Evolutionary conservation across 2,329 filamentous ascomycete genomes (phyloP), one percentile per base, ranked within the genome.

Genomic region (Microdochium bolleyi): DNA sequence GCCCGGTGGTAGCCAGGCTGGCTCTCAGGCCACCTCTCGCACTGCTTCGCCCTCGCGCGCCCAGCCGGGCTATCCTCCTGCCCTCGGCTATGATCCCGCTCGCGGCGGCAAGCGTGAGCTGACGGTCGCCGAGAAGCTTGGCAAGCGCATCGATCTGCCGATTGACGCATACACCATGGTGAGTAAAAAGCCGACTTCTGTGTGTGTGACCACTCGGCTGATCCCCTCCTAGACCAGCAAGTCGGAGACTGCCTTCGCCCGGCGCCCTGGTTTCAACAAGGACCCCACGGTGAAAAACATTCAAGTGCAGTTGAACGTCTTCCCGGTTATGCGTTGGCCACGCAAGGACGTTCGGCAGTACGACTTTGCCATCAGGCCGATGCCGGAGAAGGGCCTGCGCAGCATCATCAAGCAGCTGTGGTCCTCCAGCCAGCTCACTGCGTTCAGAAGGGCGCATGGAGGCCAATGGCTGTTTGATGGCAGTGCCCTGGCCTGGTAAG

Each of bases 401-500:
- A 79, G 79, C 3, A 73, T 94, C 3, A 78, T 90, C 61, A 84
- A 83, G 65, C 91, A 89, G 64, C 79, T 91, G 25, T 96, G 90
- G 89, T 71, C 81, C 1, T 87, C 85, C 1, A 72, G 77, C 1
- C 68, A 71, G 0, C 76, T 91, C 7, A 79, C 87, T 64, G 56
- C 68, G 0, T 69, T 70, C 2, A 70, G 92, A 1, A 71, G 73
- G 2, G 68, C 72, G 2, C 73, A 74, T 54, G 72, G 69, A 4
- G 66, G 66, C 19, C 62, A 60, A 44, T 90, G 86, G 80, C 80
- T 96, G 53, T 91, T 83, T 61, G 91, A 97, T 70, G 89, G 89
- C 25, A 85, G 86, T 62, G 89, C 87, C 67, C 77, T 99, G 49
- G 92, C 90, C 16, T 99, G 94, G 92, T 88, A 73, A 61, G 73